phyloP scores from a whole-genome alignment of 139 green algal species.

The Chlorella sp. region DNA sequence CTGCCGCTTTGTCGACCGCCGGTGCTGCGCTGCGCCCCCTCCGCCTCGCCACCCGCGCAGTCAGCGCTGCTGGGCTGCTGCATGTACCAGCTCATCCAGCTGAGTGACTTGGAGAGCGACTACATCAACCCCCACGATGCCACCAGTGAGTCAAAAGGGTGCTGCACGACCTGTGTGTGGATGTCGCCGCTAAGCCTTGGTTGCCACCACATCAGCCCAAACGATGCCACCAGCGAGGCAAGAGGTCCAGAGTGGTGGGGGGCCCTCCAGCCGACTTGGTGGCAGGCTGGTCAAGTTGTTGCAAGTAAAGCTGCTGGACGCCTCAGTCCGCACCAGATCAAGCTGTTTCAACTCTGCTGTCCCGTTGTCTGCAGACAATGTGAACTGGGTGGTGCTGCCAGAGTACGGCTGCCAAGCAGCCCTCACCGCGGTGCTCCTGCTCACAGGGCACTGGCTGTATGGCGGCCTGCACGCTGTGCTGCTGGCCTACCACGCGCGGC shows the following conservation, averaged over 20 bases:
- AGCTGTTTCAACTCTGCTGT: too few species aligned
- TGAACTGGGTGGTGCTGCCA: constrained; percentile 76
- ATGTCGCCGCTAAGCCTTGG: too few species aligned
- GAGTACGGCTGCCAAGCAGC: constrained; percentile 57
- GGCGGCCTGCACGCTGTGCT: constrained; percentile 46
- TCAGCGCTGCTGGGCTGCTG: constrained; percentile 65
- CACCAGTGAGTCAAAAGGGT: too few species aligned
- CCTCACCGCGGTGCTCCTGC: constrained; percentile 59
- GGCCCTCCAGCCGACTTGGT: too few species aligned
- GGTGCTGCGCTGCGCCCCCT: constrained; percentile 25
- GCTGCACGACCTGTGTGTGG: too few species aligned
- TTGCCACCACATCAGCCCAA: too few species aligned
- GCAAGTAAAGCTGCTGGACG: too few species aligned
- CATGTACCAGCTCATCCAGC: constrained; percentile 84
- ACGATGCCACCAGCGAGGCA: too few species aligned
- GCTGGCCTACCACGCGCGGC: constrained; percentile 55
- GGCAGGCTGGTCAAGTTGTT: too few species aligned
- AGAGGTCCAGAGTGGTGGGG: too few species aligned
- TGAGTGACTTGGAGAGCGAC: constrained; percentile 89
- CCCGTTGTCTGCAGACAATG: constrained; percentile 47
- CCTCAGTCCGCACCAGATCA: too few species aligned
- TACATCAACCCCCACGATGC: constrained; percentile 91
- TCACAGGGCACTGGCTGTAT: constrained; percentile 68
- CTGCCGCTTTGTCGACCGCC: too few species aligned
- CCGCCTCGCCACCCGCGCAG: constrained; percentile 47